Evolutionary conservation across 2,329 filamentous ascomycete species (phyloP), one percentile per base, ranked within the genome.

Genomic region (Claviceps pusilla): DNA sequence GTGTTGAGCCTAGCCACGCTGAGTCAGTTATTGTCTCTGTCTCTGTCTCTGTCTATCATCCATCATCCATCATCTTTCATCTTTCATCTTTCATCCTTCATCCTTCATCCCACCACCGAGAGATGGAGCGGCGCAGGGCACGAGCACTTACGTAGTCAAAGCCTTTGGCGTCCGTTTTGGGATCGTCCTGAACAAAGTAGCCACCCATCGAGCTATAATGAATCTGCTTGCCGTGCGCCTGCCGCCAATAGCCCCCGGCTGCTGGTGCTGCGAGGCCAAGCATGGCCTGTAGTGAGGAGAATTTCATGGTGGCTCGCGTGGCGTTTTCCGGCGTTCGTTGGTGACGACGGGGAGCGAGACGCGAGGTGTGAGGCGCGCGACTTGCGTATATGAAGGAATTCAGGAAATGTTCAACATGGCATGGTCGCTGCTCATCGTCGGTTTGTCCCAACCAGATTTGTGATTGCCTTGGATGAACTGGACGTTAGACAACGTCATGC

Each of bases 121-220:
- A 24, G 24, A 19, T 45, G 42, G 6, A 28, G 10, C 42, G 28
- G 16, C 11, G 28, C 24, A 47, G 24, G 12, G 45, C 11, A 62
- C 74, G 61, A 28, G 24, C 24, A 62, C 74, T 62, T 65, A 86
- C 82, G 62, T 85, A 86, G 66, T 85, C 80, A 65, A 86, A 86
- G 2, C 67, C 75, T 2, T 64, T 69, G 1, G 80, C 67, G 54
- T 78, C 68, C 0, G 82, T 86, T 4, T 69, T 61, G 0, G 71
- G 62, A 28, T 83, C 75, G 61, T 86, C 82, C 61, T 86, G 83
- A 28, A 80, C 68, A 60, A 86, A 86, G 65, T 81, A 79, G 0
- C 80, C 82, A 0, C 72, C 69, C 0, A 86, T 72, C 0, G 81
- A 76, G 0, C 75, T 77, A 63, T 83, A 85, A 55, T 77, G 76